Evolutionary conservation across 805 yeast species (phyloP).

Genomic region (Lachancea thermotolerans): DNA sequence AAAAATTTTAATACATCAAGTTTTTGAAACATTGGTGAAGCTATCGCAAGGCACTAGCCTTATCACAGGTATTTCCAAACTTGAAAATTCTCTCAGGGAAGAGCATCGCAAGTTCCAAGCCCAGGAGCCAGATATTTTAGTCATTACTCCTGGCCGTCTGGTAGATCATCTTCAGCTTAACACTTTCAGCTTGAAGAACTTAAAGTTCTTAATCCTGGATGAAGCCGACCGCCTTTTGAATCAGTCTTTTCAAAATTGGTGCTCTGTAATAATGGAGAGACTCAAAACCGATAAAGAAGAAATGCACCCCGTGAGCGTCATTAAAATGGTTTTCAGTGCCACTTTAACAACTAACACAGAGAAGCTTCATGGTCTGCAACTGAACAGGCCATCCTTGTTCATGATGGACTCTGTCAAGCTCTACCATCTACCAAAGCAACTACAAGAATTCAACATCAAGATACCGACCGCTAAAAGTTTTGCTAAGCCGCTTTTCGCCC

Average conservation of each 20-base stretch:
- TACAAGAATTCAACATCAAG: slow-evolving; percentile 39
- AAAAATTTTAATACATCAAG: slow-evolving; percentile 78
- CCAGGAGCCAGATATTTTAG: slow-evolving; percentile 57
- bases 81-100: slow-evolving; percentile 52
- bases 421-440: slow-evolving; percentile 51
- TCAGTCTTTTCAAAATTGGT: slow-evolving; percentile 95
- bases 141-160: slow-evolving; percentile 73
- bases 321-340: slow-evolving; percentile 79
- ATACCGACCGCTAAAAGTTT: slow-evolving; percentile 35
- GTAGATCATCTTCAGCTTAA: slow-evolving; percentile 58
- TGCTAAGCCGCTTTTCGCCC: slow-evolving; percentile 69
- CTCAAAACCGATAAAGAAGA: slow-evolving; percentile 33
- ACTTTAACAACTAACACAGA: slow-evolving; percentile 93
- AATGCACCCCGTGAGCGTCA: slow-evolving; percentile 35
- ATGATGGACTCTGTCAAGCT: slow-evolving; percentile 63
- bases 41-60: slow-evolving; percentile 64
- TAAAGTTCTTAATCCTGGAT: slow-evolving; percentile 64
- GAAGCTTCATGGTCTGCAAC: slow-evolving; percentile 63
- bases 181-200: slow-evolving; percentile 41
- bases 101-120: slow-evolving; percentile 48
- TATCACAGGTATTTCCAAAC: slow-evolving; percentile 43
- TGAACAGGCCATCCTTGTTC: slow-evolving; percentile 60
- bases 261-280: slow-evolving; percentile 40
- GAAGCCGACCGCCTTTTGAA: slow-evolving; percentile 79
- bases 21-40: slow-evolving; percentile 52